Conservation (phyloP, 495 filamentous ascomycete species). For the Penicilliopsis zonata region DNA sequence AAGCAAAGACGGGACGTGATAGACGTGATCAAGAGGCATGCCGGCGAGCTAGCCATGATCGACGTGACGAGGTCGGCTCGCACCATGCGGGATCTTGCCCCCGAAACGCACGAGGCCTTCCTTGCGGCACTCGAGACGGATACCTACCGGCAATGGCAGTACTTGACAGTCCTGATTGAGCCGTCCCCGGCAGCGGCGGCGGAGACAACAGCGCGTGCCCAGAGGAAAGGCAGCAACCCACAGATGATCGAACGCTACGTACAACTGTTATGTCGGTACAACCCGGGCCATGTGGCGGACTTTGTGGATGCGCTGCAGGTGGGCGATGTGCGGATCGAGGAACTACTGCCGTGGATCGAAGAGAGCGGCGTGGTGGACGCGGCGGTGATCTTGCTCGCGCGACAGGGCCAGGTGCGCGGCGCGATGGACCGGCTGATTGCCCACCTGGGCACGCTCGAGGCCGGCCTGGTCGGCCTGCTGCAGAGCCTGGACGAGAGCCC, state of each 20-base stretch:
- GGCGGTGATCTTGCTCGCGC: slow-evolving; percentile 79
- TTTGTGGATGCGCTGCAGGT: slow-evolving; percentile 72
- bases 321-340: slow-evolving; percentile 67
- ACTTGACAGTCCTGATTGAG: slow-evolving; percentile 70
- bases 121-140: slow-evolving; percentile 52
- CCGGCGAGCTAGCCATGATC: slow-evolving; percentile 54
- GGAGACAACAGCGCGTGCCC: slow-evolving; percentile 25
- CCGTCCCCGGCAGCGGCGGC: no score
- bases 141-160: slow-evolving; percentile 56
- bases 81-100: slow-evolving; percentile 52
- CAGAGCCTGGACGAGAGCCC: slow-evolving; percentile 39
- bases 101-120: slow-evolving; percentile 60
- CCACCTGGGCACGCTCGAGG: slow-evolving; percentile 68
- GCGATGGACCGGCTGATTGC: slow-evolving; percentile 75
- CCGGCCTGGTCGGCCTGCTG: slow-evolving; percentile 63
- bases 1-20: slow-evolving; percentile 69
- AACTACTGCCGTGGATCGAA: slow-evolving; percentile 79
- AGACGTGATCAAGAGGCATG: slow-evolving; percentile 55
- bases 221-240: slow-evolving; percentile 18
- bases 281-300: slow-evolving; percentile 69
- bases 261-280: slow-evolving; percentile 75
- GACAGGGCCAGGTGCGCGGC: slow-evolving; percentile 72
- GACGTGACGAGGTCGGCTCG: slow-evolving; percentile 57
- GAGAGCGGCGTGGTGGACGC: slow-evolving; percentile 84
- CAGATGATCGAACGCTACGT: slow-evolving; percentile 77